Base-by-base conservation (phyloP, 495 filamentous ascomycete genomes). In the Penicillium roqueforti region DNA sequence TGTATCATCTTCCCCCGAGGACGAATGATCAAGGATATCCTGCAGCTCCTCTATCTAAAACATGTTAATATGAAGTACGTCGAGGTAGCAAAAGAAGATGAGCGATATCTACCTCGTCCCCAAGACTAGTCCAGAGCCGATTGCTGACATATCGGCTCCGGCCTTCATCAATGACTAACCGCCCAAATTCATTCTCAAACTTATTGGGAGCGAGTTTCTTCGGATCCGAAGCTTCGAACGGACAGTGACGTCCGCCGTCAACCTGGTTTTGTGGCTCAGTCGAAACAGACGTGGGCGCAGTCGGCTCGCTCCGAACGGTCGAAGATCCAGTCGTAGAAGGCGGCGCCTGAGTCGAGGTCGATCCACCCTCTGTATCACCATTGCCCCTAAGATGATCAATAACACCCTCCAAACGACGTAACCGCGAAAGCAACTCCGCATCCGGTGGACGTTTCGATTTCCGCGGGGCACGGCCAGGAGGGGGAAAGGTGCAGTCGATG, bases 101-200 rank as follows among this genome's bases (percentile, higher is more conserved):
- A 13, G 28, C 16, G 11, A 20, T 34, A 58, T 41, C 63, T 66
- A 90, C 90, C 81, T 97, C 90, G 54, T 92, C 88, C 45, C 84
- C 88, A 40, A 97, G 75, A 56, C 82, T 89, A n/a, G 87, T 84
- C 92, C 91, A 97, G 47, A 96, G 88, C 14, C 83, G 85, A 69
- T 86, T 92, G 66, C 88, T 92, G 54, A 96, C 86, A 70, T 97
- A 97, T 63, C 89, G 78, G 58, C 84, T 88, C 58, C 82, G 83
- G 3, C 86, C 86, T 60, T 95, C 87, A 54, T 88, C 89, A 42
- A 96, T 79, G 1, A 95, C 87, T 59, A 97, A 66, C 46, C 91
- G 77, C 31, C 92, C 92, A 60, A 95, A 85, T 55, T 88, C 82
- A 57, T 82, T 80, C 40, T 84, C 80, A 16, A 87, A 73, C 22